phyloP scores from a whole-genome alignment of 805 yeast species.

The Starmerella sirachaensis region DNA sequence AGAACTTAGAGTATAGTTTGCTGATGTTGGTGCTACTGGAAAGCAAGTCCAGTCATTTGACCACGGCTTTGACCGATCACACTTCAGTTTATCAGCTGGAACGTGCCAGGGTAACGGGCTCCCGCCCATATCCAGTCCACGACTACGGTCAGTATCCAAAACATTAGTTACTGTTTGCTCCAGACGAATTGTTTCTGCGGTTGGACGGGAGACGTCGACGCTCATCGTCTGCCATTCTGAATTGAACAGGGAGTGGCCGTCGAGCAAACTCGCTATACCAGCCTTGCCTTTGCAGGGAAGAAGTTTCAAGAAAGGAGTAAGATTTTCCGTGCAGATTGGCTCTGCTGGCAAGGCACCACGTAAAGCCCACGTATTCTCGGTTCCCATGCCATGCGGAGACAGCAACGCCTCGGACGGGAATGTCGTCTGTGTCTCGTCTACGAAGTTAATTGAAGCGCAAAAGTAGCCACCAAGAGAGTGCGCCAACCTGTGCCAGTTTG shows the following conservation, averaged over 20 bases:
- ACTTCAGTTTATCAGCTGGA: slow-evolving; percentile 54
- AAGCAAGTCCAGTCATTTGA: slow-evolving; percentile 59
- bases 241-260: slow-evolving; percentile 78
- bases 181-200: slow-evolving; percentile 32
- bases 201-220: slow-evolving; percentile 56
- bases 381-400: slow-evolving; percentile 19
- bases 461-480: slow-evolving; percentile 79
- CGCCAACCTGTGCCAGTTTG: slow-evolving; percentile 58
- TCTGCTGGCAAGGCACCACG: slow-evolving; percentile 89
- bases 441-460: slow-evolving; percentile 87
- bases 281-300: slow-evolving; percentile 87
- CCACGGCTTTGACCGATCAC: slow-evolving; percentile 52
- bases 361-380: slow-evolving; percentile 27
- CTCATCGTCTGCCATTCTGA: slow-evolving; percentile 92
- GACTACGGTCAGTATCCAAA: slow-evolving; percentile 57
- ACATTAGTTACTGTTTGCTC: slow-evolving; percentile 57
- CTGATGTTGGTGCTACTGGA: slow-evolving; percentile 33
- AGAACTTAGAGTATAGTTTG: slow-evolving; percentile 43
- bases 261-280: slow-evolving; percentile 72
- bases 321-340: slow-evolving; percentile 91
- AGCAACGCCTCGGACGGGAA: slow-evolving; percentile 35
- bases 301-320: slow-evolving; percentile 83
- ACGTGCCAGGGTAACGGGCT: slow-evolving; percentile 74
- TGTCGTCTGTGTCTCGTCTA: slow-evolving; percentile 68
- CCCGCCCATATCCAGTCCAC: too few species aligned